Base-by-base conservation (phyloP, 2,329 filamentous ascomycete species). In the Colletotrichum orchidophilum region DNA sequence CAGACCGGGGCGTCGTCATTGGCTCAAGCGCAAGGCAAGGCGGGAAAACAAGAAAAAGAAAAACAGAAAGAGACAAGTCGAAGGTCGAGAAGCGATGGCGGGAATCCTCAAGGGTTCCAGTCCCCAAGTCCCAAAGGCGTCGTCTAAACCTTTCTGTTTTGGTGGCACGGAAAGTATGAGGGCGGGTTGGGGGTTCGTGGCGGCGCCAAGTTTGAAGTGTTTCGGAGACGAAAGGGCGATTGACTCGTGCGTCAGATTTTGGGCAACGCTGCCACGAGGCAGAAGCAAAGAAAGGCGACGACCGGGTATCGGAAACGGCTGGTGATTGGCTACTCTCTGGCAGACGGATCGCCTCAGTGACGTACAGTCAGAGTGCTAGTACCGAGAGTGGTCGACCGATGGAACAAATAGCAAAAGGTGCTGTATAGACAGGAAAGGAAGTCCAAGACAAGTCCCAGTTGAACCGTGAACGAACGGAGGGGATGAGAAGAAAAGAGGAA, bases 1-100 rank as follows among this genome's bases (percentile, higher is more conserved):
- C 65, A 49, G 64, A 53, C 12, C 21, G 55, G 69, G 69, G 59
- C 59, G 64, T 31, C 65, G 69, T 71, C 69, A 71, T 69, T 71
- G 64, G 65, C 27, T 53, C 21, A n/a, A 63, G 64, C 63, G 42
- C 13, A 53, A 29, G 39, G 15, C 53, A 46, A 53, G 64, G 59
- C 12, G 21, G n/a, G 39, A 46, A 46, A 68, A 69, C 58, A 49
- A 49, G 52, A 27, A 53, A 53, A 13, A 62, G n/a, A 67, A 63
- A 12, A 33, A 46, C n/a, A 57, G 21, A 31, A 35, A 33, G 26
- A 42, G 27, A 55, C 50, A 15, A 12, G 33, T 33, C 57, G 57
- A 21, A 35, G 11, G 50, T 54, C 21, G 63, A 42, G 3, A 33
- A 27, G 21, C 15, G 55, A 58, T 55, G 64, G 39, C 26, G 49